These are phyloP conservation scores for Leptographium radiaticola DNA, from an alignment of 2,329 filamentous ascomycete genomes.

Conservation along the genomic window DNA sequence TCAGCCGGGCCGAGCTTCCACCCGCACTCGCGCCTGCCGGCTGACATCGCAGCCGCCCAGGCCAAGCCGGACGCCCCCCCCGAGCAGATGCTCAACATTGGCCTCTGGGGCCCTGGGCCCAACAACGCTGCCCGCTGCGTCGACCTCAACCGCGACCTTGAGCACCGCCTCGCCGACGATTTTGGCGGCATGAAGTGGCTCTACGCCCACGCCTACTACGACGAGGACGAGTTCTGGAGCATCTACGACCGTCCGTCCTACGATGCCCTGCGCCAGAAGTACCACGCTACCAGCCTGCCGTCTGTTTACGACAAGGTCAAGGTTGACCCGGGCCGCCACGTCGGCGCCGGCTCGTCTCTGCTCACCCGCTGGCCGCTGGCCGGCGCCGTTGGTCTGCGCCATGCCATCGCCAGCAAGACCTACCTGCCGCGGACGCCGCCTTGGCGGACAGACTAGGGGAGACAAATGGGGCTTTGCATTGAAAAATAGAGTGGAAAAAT, in stretches of 20 bases:
- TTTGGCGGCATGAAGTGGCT: slow-evolving; percentile 76
- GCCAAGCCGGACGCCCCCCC: slow-evolving; percentile 6
- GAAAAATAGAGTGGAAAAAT: too few species aligned
- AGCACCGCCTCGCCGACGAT: slow-evolving; percentile 47
- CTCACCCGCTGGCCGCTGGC: slow-evolving; percentile 39
- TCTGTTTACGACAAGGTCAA: slow-evolving; percentile 60
- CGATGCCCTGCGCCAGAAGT: slow-evolving; percentile 47
- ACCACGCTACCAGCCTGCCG: slow-evolving; percentile 47
- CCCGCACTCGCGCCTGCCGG: slow-evolving; percentile 21
- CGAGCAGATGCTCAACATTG: slow-evolving; percentile 44
- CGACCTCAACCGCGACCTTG: slow-evolving; percentile 55
- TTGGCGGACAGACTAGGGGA: slow-evolving; percentile 3
- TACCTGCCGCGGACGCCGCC: slow-evolving; percentile 30
- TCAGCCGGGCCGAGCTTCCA: slow-evolving; percentile 37
- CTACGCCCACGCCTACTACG: slow-evolving; percentile 77
- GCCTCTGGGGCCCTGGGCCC: slow-evolving; percentile 72
- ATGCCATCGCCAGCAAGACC: slow-evolving; percentile 43
- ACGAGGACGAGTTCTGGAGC: slow-evolving; percentile 56
- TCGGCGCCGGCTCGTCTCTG: slow-evolving; percentile 10
- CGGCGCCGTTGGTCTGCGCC: slow-evolving; percentile 45
- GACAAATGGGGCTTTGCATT: neutral
- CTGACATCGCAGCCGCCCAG: too few species aligned
- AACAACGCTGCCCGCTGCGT: slow-evolving; percentile 42
- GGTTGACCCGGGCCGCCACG: slow-evolving; percentile 3
- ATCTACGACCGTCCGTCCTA: slow-evolving; percentile 46